Percentiles rank a stretch among this genome's conserved stretches.
These are phyloP conservation scores for Alloteropsis semialata DNA, from an alignment of 176 grass and related monocot genomes.

Conservation along the genomic window DNA sequence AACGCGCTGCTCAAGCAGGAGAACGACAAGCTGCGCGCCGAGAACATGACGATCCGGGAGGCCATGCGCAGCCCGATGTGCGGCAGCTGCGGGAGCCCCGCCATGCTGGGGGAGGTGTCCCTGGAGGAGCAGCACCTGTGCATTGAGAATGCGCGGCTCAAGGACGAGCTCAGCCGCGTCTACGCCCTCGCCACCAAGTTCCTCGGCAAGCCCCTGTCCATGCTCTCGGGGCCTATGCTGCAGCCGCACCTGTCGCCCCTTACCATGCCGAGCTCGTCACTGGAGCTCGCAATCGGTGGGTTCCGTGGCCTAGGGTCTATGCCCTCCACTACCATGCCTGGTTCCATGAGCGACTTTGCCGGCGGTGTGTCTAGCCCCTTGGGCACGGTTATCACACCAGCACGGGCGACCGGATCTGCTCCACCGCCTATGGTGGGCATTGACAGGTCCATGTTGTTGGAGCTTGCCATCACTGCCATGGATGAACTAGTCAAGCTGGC, in stretches of 20 bases:
- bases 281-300: slow-evolving; percentile 68
- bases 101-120: slow-evolving; percentile 81
- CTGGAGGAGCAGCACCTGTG: slow-evolving; percentile 90
- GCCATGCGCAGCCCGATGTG: slow-evolving; percentile 84
- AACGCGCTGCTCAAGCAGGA: slow-evolving; percentile 90
- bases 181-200: slow-evolving; percentile 79
- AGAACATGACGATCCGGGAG: slow-evolving; percentile 84
- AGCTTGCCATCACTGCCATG: slow-evolving; percentile 76
- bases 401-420: slow-evolving; percentile 20
- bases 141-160: slow-evolving; percentile 90
- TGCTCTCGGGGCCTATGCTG: slow-evolving; percentile 4
- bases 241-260: slow-evolving; percentile 39
- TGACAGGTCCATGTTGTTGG: slow-evolving; percentile 66
- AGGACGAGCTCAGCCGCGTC: slow-evolving; percentile 82
- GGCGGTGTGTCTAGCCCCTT: slow-evolving; percentile 49
- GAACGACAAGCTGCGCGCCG: slow-evolving; percentile 84
- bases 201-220: slow-evolving; percentile 68
- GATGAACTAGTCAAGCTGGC: slow-evolving; percentile 94
- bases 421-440: slow-evolving; percentile 27
- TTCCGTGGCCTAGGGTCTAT: slow-evolving; percentile 46
- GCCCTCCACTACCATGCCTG: slow-evolving; percentile 7
- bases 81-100: slow-evolving; percentile 74
- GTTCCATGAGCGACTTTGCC: slow-evolving; percentile 50
- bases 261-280: slow-evolving; percentile 57
- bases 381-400: slow-evolving; percentile 70